phyloP scores from a whole-genome alignment of 106 monocot genomes.

The Platanthera zijinensis region DNA sequence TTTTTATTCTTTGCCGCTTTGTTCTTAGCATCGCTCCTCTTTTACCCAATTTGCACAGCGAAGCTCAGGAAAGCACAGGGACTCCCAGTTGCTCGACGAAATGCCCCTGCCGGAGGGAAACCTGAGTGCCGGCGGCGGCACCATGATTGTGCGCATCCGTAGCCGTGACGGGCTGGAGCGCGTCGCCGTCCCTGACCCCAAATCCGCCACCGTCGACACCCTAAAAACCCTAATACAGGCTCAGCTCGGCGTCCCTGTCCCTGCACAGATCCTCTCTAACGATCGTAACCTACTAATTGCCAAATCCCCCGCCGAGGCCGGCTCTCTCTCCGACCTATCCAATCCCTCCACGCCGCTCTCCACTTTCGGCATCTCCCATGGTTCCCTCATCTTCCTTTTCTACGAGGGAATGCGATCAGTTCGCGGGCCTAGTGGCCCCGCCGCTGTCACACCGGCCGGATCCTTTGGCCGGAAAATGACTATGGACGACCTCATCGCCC shows the following conservation, averaged over 20 bases:
- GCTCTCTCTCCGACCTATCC: conserved; percentile 13
- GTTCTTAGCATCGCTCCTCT: no score
- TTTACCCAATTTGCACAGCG: no score
- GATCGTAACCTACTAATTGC: conserved; percentile 61
- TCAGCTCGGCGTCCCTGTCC: conserved; percentile 58
- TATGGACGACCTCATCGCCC: conserved; percentile 89
- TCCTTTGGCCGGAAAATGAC: conserved; percentile 88
- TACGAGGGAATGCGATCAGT: conserved; percentile 28
- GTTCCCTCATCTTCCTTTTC: conserved; percentile 69
- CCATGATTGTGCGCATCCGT: conserved; percentile 86
- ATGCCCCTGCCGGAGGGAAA: neutral
- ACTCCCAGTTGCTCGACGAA: neutral
- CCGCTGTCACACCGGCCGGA: conserved; percentile 49
- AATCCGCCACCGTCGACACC: conserved; percentile 42
- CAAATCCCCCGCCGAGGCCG: conserved; percentile 16
- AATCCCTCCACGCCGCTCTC: conserved; percentile 31
- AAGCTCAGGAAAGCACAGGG: neutral
- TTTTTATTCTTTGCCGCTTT: no score
- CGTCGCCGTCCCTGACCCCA: conserved; percentile 46
- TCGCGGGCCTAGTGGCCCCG: conserved; percentile 15
- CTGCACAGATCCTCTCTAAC: conserved; percentile 61
- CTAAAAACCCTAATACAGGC: conserved; percentile 66
- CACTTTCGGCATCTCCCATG: conserved; percentile 59
- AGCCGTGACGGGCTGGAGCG: conserved; percentile 96
- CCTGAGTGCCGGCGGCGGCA: neutral